These are phyloP conservation scores for Myxozyma udenii DNA, from an alignment of 805 yeast species.

Conservation along the genomic window DNA sequence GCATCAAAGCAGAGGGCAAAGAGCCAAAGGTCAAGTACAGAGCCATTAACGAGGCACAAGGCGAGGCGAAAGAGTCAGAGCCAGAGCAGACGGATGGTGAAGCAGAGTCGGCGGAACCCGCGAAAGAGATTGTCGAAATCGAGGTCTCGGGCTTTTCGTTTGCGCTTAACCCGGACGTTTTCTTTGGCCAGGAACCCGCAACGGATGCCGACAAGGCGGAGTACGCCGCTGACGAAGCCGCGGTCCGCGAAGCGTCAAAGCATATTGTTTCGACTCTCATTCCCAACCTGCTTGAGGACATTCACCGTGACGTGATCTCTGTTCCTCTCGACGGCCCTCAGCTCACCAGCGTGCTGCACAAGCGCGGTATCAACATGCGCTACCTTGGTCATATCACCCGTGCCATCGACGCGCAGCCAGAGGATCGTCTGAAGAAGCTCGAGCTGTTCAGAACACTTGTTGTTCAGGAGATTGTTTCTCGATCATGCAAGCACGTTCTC, in stretches of 20 bases:
- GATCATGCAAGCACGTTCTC: constrained; percentile 74
- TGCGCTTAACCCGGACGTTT: constrained; percentile 77
- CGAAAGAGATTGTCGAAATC: constrained; percentile 27
- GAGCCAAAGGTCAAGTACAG: constrained; percentile 29
- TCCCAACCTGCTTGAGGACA: constrained; percentile 58
- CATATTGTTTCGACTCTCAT: constrained; percentile 59
- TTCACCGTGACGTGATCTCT: constrained; percentile 48
- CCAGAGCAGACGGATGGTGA: constrained; percentile 21
- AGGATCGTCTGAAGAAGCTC: constrained; percentile 38
- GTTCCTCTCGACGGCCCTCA: constrained; percentile 83
- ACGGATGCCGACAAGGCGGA: constrained; percentile 40
- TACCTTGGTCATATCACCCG: constrained; percentile 58
- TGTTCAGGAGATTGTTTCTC: constrained; percentile 69
- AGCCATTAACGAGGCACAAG: constrained; percentile 4
- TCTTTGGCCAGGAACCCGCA: constrained; percentile 43
- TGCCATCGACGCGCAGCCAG: constrained; percentile 20
- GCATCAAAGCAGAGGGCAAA: constrained; percentile 43
- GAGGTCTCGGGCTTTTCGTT: constrained; percentile 39
- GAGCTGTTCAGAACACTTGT: constrained; percentile 46
- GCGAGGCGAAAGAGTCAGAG: constrained; percentile 31
- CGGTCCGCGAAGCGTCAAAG: constrained; percentile 66
- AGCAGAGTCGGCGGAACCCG: constrained; percentile 27
- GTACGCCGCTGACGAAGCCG: constrained; percentile 53
- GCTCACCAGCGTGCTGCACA: constrained; percentile 65
- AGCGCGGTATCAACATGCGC: constrained; percentile 81